Conservation (phyloP, 176 grass and related monocot genomes). For the Tuctoria greenei region DNA sequence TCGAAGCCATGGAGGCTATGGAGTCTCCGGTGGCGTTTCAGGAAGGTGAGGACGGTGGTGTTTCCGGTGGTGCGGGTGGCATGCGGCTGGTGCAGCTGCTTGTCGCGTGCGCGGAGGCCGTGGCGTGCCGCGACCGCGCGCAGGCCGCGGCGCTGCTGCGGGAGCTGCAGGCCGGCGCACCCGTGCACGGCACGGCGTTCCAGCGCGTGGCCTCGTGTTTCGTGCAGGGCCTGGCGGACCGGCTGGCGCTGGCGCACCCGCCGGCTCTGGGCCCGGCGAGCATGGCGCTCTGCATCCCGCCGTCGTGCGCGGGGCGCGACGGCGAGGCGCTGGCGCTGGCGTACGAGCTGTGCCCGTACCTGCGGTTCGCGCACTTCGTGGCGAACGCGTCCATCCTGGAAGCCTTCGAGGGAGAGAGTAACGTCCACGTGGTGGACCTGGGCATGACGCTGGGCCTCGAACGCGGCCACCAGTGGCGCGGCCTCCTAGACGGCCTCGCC, state of each 20-base stretch:
- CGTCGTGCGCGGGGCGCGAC: slow-evolving; percentile 18
- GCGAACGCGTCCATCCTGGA: slow-evolving; percentile 64
- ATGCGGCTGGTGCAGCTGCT: slow-evolving; percentile 69
- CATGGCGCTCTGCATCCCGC: slow-evolving; percentile 53
- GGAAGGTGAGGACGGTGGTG: neutral
- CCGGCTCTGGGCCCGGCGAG: slow-evolving; percentile 46
- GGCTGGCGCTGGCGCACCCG: slow-evolving; percentile 51
- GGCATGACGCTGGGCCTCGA: slow-evolving; percentile 64
- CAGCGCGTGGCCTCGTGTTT: slow-evolving; percentile 75
- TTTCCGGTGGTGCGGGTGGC: slow-evolving; percentile 16
- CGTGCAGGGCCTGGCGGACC: slow-evolving; percentile 65
- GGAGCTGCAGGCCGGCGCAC: slow-evolving; percentile 47
- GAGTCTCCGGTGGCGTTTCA: slow-evolving; percentile 10
- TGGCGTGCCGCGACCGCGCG: slow-evolving; percentile 66
- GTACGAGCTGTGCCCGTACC: slow-evolving; percentile 76
- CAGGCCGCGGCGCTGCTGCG: slow-evolving; percentile 56
- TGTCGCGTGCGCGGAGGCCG: slow-evolving; percentile 74
- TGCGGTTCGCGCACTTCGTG: slow-evolving; percentile 75
- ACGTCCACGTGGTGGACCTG: slow-evolving; percentile 63
- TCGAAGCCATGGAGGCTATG: slow-evolving; percentile 52
- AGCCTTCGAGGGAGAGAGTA: slow-evolving; percentile 61
- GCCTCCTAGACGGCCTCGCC: slow-evolving; percentile 53
- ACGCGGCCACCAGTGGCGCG: slow-evolving; percentile 55
- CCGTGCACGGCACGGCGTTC: slow-evolving; percentile 65
- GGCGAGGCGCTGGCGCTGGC: slow-evolving; percentile 60